These are phyloP conservation scores for Royoungia palumana DNA, from an alignment of 768 basidiomycete species.

Conservation along the genomic window DNA sequence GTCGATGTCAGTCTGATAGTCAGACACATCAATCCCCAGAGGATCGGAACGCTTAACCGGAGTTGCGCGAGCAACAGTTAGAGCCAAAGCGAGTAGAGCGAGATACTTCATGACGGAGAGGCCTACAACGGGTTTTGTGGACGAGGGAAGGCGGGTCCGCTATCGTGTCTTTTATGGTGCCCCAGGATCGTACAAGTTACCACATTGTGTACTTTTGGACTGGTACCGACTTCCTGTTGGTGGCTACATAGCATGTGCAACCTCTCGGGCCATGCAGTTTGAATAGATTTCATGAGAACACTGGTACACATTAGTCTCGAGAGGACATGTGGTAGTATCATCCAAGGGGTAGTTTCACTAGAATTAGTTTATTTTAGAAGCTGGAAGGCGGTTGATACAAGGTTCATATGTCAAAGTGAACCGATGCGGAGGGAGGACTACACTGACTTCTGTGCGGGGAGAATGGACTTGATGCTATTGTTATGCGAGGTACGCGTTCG, in stretches of 20 bases:
- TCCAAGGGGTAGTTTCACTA: no score
- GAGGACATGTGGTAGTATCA: not conserved
- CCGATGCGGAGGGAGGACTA: not conserved
- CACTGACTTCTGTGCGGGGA: no score
- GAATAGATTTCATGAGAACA: conserved; percentile 8
- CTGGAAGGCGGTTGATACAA: not conserved
- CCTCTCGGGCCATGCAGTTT: not conserved
- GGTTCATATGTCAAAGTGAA: not conserved
- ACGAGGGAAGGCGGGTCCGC: not conserved
- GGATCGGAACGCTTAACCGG: conserved; percentile 35
- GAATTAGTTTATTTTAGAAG: not conserved
- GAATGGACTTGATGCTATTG: no score
- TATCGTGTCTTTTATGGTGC: no score
- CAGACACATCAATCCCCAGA: conserved; percentile 55
- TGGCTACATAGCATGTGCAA: conserved; percentile 15
- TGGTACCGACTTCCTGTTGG: not conserved
- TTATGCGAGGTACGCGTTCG: not conserved
- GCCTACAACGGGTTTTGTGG: not conserved
- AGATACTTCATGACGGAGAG: conserved; percentile 20
- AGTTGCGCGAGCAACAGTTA: conserved; percentile 13
- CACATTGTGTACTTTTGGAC: not conserved
- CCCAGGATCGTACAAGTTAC: no score
- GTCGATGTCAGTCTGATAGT: conserved; percentile 46
- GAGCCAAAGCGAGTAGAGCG: conserved; percentile 12
- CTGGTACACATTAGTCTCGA: not conserved